Evolutionary conservation across 108 stramenopile species (phyloP), one percentile per base, ranked within the genome.

Genomic region (Stephanodiscus minutulus): DNA sequence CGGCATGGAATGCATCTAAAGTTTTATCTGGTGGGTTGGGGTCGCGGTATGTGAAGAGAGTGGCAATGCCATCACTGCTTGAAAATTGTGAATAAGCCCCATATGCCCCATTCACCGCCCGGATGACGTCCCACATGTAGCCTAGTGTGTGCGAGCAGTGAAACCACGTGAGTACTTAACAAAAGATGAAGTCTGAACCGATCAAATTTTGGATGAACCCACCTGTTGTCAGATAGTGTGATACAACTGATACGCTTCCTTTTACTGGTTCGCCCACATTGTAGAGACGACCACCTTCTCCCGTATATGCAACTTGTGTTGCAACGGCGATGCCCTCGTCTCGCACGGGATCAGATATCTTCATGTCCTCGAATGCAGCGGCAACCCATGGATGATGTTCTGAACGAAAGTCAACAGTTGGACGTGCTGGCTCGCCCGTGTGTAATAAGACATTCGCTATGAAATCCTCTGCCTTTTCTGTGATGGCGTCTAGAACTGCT

Each of bases 101-200:
- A 57, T 92, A 89, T 1, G 96, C 97, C n/a, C 97, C 97, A 36
- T 87, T 85, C 50, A 90, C 77, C 0, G 92, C 91, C 2, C 92
- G 79, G 22, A 98, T 87, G 61, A 86, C 74, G 60, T 96, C 87
- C 88, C 92, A 96, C 57, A 96, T 77, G 63, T 81, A 90, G 29
- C 87, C 89, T 72, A 6, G 20, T 5, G 12, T 66, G 24, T 22
- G 7, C 17, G 43, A 41, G n/a, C 11, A 60, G 35, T 43, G 28
- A 13, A 13, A 5, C 20, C 7, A 33, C 10, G 13, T 39, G 18
- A n/a, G 47, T n/a, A 31, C 36, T 20, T 28, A 10, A 46, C 2
- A 62, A 0, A 11, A 28, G n/a, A 18, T 43, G 20, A 13, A 28
- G 18, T 59, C 22, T 7, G 33, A n/a, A 39, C 58, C 20, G 41